Evolutionary conservation across 257 asterid species (phyloP), one percentile per base, ranked within the genome.

Genomic region (Mentha longifolia): DNA sequence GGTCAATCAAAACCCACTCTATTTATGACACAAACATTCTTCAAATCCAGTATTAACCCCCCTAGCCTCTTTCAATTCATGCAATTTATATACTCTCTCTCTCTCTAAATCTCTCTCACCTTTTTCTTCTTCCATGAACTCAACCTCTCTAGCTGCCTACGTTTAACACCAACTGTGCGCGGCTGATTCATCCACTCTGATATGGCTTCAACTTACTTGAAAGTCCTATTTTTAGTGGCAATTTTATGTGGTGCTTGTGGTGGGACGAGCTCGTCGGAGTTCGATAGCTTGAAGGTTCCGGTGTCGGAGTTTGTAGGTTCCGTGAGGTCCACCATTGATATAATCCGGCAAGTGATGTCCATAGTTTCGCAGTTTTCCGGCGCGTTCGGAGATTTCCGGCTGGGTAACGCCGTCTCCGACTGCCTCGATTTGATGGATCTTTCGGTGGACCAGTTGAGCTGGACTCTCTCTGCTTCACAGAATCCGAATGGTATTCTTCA

Each of bases 371-470:
- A 63, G 47, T 82, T 82, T 74, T 70, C 73, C 77, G 81, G 80
- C 4, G 72, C 6, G 0, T 78, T 77, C 20, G 86, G 84, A 9
- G 81, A 82, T 70, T 82, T 81, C 80, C 84, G 89, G 74, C 74
- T 79, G n/a, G 76, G 80, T 3, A 78, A 76, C 50, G 90, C 92
- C 30, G 73, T 84, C 19, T 66, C 89, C 25, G 88, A 87, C 14
- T 89, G 96, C 76, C 92, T 84, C 13, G 92, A 87, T 67, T 68
- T 89, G 78, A 84, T 89, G 78, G 95, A 87, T 69, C 78, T 81
- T 7, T 89, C 96, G 0, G 74, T 79, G 12, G 90, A 89, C 70
- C 89, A 85, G 61, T 56, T 89, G 74, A 74, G 68, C 74, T 72
- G 67, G 77, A 82, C 88, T 12, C 50, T 85, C 55, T 74, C 85